These are phyloP conservation scores for Hypoxylon trugodes DNA, from an alignment of 495 filamentous ascomycete species.

Conservation along the genomic window DNA sequence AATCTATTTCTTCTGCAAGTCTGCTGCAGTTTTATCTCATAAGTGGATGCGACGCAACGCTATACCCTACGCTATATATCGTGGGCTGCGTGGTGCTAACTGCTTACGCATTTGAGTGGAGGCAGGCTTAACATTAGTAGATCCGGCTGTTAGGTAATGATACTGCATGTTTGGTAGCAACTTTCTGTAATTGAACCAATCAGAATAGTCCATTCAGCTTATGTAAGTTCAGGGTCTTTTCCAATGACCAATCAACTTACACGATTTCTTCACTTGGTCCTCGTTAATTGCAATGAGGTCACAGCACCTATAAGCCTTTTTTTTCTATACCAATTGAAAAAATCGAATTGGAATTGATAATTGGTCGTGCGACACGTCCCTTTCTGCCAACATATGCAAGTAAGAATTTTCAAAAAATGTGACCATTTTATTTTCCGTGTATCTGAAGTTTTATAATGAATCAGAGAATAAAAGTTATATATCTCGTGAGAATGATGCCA, in stretches of 20 bases:
- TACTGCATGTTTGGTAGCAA: slow-evolving; percentile 2
- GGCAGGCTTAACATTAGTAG: background rate
- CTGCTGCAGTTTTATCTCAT: slow-evolving; percentile 16
- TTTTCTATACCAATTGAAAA: background rate
- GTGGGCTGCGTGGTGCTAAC: background rate
- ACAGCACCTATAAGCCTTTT: background rate
- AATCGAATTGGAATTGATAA: too few relatives aligned
- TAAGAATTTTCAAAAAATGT: too few relatives aligned
- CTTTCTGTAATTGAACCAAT: slow-evolving; percentile 5
- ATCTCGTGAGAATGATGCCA: too few relatives aligned
- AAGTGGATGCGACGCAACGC: background rate
- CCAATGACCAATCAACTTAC: slow-evolving; percentile 29
- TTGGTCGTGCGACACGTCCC: too few relatives aligned
- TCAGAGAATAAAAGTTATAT: too few relatives aligned
- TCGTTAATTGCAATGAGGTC: slow-evolving; percentile 2
- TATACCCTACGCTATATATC: background rate
- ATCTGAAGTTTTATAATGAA: too few relatives aligned
- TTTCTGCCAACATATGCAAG: too few relatives aligned
- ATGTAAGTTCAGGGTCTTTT: slow-evolving; percentile 12
- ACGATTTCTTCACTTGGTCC: background rate
- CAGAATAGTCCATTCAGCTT: background rate
- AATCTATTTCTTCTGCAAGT: slow-evolving; percentile 9
- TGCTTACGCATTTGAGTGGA: slow-evolving; percentile 3
- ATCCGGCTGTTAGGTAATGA: slow-evolving; percentile 30
- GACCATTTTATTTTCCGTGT: too few relatives aligned